Evolutionary conservation across 2,329 filamentous ascomycete species (phyloP).

Genomic region (Colletotrichum scovillei): DNA sequence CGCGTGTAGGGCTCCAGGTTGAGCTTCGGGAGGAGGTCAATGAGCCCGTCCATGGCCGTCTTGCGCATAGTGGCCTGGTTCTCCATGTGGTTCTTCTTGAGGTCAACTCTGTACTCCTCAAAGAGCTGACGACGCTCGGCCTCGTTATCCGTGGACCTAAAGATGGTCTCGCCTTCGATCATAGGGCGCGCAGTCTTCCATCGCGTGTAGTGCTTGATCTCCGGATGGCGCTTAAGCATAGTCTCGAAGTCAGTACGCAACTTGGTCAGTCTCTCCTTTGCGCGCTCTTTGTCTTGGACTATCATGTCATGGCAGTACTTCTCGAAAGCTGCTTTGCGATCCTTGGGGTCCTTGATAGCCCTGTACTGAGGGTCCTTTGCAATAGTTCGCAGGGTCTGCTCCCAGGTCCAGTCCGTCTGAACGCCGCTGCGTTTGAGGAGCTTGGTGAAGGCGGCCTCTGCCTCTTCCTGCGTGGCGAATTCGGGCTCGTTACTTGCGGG

Average conservation of each 20-base stretch:
- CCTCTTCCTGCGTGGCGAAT: slow-evolving; percentile 84
- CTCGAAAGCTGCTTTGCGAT: slow-evolving; percentile 90
- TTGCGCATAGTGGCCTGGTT: slow-evolving; percentile 78
- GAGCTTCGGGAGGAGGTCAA: slow-evolving; percentile 80
- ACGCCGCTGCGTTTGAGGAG: slow-evolving; percentile 86
- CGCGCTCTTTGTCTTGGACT: slow-evolving; percentile 91
- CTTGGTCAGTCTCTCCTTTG: slow-evolving; percentile 92
- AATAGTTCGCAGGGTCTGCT: slow-evolving; percentile 85
- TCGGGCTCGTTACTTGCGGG: slow-evolving; percentile 79
- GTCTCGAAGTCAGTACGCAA: slow-evolving; percentile 92
- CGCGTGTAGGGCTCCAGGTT: slow-evolving; percentile 92
- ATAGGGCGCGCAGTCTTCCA: slow-evolving; percentile 97
- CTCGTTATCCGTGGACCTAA: slow-evolving; percentile 90
- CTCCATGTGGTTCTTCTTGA: slow-evolving; percentile 85
- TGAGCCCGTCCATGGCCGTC: slow-evolving; percentile 85
- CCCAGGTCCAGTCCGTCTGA: slow-evolving; percentile 93
- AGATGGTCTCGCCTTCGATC: slow-evolving; percentile 94
- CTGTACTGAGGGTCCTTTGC: slow-evolving; percentile 94
- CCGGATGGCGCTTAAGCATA: slow-evolving; percentile 95
- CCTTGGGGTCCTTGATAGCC: slow-evolving; percentile 90
- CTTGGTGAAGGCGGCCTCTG: slow-evolving; percentile 93
- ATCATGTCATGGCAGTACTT: slow-evolving; percentile 94
- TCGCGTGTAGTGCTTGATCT: slow-evolving; percentile 96
- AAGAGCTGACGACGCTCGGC: slow-evolving; percentile 90
- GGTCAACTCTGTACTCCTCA: slow-evolving; percentile 88